Base-by-base conservation (phyloP, 2,329 filamentous ascomycete species). In the Phyllosticta ampelicida region DNA sequence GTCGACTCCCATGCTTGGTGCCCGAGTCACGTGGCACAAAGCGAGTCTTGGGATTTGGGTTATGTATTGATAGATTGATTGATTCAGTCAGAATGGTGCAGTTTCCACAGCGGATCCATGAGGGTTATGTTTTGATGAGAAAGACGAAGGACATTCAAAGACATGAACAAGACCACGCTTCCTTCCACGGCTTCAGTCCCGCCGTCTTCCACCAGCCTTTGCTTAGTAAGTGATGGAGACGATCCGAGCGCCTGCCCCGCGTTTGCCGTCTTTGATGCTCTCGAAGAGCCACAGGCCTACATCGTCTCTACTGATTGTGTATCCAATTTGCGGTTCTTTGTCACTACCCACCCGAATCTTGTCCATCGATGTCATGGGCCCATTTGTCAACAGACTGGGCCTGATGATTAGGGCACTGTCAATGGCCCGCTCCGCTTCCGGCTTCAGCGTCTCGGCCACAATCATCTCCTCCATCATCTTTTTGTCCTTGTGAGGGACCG, bases 401-500 rank as follows among this genome's bases (percentile, higher is more conserved):
- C 74, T 66, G 0, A 75, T 66, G 52, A 72, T 65, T 0, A 71
- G 16, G 13, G 36, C 36, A 16, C 36, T 44, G 36, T 44, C 66
- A 59, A 66, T 71, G 1, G 62, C 66, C 0, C 64, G 52, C n/a
- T 71, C 58, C 19, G 62, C 61, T 3, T 61, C 62, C n/a, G 36
- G 11, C 20, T 63, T 60, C 19, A 13, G 9, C 16, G 29, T 44
- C 23, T 66, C 61, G n/a, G 68, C 66, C 4, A 59, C 58, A 9
- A 77, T 54, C 9, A 67, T 28, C 6, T 62, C 54, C 59, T 76
- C 70, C 67, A 74, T 68, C 6, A 61, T 62, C 36, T 58, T 59
- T 65, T 76, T 76, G 56, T 76, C 74, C 19, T 64, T 67, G 60
- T 78, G 74, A 30, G 71, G 70, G 6, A 66, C 64, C 26, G 64